Percentiles rank a stretch among this genome's conserved stretches.
These are phyloP conservation scores for Crithidia thermophila DNA, from an alignment of 208 protist species.

Conservation along the genomic window DNA sequence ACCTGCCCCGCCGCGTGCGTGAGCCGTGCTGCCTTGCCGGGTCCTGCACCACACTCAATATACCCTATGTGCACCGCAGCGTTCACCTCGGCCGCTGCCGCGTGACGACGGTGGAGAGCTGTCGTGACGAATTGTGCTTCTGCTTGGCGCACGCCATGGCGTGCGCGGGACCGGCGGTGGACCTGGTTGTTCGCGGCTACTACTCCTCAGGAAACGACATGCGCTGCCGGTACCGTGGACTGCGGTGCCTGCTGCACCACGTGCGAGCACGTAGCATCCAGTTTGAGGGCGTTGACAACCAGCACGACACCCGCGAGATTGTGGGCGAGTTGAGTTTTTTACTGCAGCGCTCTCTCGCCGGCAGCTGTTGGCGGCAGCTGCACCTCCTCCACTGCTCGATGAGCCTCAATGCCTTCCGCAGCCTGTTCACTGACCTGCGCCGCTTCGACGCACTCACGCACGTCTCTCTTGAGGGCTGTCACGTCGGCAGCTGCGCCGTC, in stretches of 20 bases:
- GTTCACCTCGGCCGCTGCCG: constrained; percentile 28
- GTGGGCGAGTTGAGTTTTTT: constrained; percentile 42
- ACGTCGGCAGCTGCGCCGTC: constrained; percentile 27
- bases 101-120: constrained; percentile 28
- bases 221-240: constrained; percentile 40
- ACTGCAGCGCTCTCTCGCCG: constrained; percentile 3
- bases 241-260: constrained; percentile 70
- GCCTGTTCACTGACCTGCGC: constrained; percentile 22
- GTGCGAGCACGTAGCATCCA: constrained; percentile 35
- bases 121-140: constrained; percentile 61
- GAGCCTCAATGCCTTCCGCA: constrained; percentile 20
- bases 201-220: constrained; percentile 41
- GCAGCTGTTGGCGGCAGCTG: constrained; percentile 18
- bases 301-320: constrained; percentile 49
- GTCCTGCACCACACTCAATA: constrained; percentile 36
- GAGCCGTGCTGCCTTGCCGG: constrained; percentile 63
- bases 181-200: constrained; percentile 53
- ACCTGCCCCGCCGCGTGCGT: constrained; percentile 41
- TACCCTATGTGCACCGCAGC: constrained; percentile 35
- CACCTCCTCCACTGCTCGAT: constrained; percentile 28
- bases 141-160: constrained; percentile 66
- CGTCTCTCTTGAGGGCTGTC: constrained; percentile 51
- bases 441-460: constrained; percentile 38
- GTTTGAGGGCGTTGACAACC: constrained; percentile 37
- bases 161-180: constrained; percentile 36